Evolutionary conservation across 2,329 filamentous ascomycete genomes (phyloP), one percentile per base, ranked within the genome.

Genomic region (Penicillium sp.): DNA sequence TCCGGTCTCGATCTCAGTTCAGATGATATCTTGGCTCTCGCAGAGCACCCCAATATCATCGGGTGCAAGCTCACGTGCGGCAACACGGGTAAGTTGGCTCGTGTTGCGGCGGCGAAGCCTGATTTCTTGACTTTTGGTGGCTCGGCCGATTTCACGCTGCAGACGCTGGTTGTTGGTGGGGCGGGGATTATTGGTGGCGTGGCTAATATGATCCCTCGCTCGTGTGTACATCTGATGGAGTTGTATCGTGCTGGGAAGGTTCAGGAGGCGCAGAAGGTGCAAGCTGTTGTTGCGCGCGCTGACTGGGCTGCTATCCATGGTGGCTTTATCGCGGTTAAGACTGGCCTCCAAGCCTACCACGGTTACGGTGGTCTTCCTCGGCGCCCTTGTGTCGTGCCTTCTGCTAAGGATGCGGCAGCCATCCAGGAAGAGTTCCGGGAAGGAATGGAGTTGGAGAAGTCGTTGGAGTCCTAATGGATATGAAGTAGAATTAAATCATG

Each of bases 301-400:
- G 90, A 95, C 74, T 95, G 90, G 90, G 85, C 87, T 42, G 78
- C 93, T 53, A 94, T 90, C 59, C 92, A 92, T 77, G 81, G 88
- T 0, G 89, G 89, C 44, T 91, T 94, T 66, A 87, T 90, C 1
- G 90, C 89, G n/a, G 94, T 91, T 22, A 95, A 95, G 81, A 85
- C 84, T 63, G 89, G 88, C 11, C 86, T 95, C 65, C 86, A 94
- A 78, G 85, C 79, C 63, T 91, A 91, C 73, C 91, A 85, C 69
- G 90, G 90, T 47, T 95, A 95, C 71, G 90, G 90, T 29, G 89
- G 88, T 4, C 85, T 85, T 71, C 89, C 90, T 5, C 83, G 91
- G 58, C 80, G 82, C 66, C 90, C 90, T 2, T 79, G 83, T 55
- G 81, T 81, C 35, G 74, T 76, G 56, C 80, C 81, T 3, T 76